Base-by-base conservation (phyloP, 2,329 filamentous ascomycete genomes). In the Fusarium camptoceras region DNA sequence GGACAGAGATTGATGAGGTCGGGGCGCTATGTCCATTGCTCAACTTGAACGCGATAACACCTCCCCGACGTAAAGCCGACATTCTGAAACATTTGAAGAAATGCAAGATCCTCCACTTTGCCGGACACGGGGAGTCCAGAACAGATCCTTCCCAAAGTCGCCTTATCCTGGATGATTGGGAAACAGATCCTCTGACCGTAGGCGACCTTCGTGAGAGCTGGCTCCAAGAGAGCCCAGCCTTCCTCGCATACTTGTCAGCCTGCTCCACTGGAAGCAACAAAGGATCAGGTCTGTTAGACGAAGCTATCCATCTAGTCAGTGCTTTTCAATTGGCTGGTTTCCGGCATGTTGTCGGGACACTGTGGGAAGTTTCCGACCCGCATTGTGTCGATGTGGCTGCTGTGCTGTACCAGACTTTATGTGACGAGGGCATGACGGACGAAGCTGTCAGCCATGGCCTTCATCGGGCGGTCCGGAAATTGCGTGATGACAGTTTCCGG, bases 281-380 rank as follows among this genome's bases (percentile, higher is more conserved):
- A 4, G 24, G 6, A 11, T 0, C 4, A 0, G 9, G 16, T 4
- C 24, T 46, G 5, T 0, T 10, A 1, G 43, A 46, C 0, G 24
- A 46, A 0, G 43, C 20, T 3, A 25, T 27, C 16, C 22, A 46
- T 7, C 14, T 42, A 0, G 8, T 42, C 0, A 42, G 39, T 10
- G 39, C 39, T 14, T 42, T 16, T 0, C 39, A 42, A 10, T 3
- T 42, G 6, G 39, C 39, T 15, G 20, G 39, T 2, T 42, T 42
- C 1, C 18, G 34, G 1, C 34, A 37, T n/a, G 34, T 37, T 12
- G 6, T 37, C 0, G 34, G 34, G 0, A 42, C 39, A 0, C 20
- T 22, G 0, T 42, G 39, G 39, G 39, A 42, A 6, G 39, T 42
- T 2, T 20, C n/a, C 0, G 39, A 46, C 10, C 22, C 16, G 0